Evolutionary conservation across 495 filamentous ascomycete genomes (phyloP).

Genomic region (Lasiosphaeria hispida): DNA sequence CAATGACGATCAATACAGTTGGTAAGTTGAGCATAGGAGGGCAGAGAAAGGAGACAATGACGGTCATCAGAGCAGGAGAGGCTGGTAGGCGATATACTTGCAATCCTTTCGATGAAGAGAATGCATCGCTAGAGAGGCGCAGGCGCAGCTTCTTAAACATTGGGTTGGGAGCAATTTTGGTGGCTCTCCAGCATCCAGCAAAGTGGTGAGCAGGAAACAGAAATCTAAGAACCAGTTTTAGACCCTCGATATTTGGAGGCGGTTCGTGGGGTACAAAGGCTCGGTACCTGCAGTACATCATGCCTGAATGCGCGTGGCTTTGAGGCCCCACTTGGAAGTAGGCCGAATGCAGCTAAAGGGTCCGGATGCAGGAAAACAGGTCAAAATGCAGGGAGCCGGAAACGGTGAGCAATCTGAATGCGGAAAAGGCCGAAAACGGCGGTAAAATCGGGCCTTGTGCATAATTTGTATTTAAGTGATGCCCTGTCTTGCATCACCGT

Average conservation of each 20-base stretch:
- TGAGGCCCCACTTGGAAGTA: no score
- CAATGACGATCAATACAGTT: slow-evolving; percentile 8
- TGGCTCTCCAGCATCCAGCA: slow-evolving; percentile 1
- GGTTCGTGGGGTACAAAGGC: neutral
- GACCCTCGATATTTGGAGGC: slow-evolving; percentile 4
- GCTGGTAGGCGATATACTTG: slow-evolving; percentile 6
- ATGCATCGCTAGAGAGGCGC: slow-evolving; percentile 6
- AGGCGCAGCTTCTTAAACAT: slow-evolving; percentile 5
- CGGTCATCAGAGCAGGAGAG: slow-evolving; percentile 4
- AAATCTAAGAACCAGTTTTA: neutral
- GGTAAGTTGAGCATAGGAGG: slow-evolving; percentile 8
- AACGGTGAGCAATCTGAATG: no score
- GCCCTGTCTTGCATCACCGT: no score
- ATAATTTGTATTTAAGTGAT: no score
- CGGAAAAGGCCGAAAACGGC: no score
- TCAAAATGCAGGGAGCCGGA: no score
- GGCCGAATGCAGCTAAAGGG: no score
- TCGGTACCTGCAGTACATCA: slow-evolving; percentile 7
- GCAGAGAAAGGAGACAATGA: neutral
- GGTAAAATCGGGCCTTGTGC: no score
- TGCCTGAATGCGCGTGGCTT: slow-evolving; percentile 6
- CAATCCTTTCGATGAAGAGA: slow-evolving; percentile 1
- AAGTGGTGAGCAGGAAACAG: neutral
- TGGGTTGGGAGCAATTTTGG: slow-evolving; percentile 4
- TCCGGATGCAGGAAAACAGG: no score